Base-by-base conservation (phyloP, 2,329 filamentous ascomycete species). In the Mycosphaerelloides madeirae region DNA sequence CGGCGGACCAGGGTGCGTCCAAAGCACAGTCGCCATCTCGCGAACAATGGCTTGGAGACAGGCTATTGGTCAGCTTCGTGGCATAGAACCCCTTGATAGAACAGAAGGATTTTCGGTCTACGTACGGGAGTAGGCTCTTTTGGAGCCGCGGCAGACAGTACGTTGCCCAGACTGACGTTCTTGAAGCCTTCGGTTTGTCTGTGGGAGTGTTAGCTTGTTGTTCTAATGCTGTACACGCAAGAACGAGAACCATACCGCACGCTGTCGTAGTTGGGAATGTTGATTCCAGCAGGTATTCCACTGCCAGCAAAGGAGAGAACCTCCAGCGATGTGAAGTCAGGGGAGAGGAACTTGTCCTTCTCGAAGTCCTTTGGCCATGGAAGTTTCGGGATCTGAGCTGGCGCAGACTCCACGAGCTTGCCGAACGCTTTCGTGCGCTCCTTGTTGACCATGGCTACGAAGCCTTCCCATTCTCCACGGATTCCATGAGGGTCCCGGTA, bases 271-370 rank as follows among this genome's bases (percentile, higher is more conserved):
- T 79, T 78, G n/a, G 74, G 74, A 15, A 74, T 68, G 44, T 50
- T 38, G 20, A 44, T 55, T n/a, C 78, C 78, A 12, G 77, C 78
- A 15, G 79, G 79, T 36, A 83, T 80, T 6, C 78, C 79, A 41
- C 74, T 78, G 7, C 78, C 77, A 16, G 79, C 77, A 57, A 96
- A 96, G 1, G 85, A 88, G 49, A 96, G 69, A 2, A 96, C 89
- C 65, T 98, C 93, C 1, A 97, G 76, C 8, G 86, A 93, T 0
- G 93, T 97, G 63, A 98, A 98, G 65, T 98, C 93, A 0, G 93
- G 93, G 41, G 87, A 91, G 29, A 95, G 70, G 68, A 98, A 98
- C 61, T 85, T 89, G 72, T 96, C 90, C 68, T 97, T 97, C 65
- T 98, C 93, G 55, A 97, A 98, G 0, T 87, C 85, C 36, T 79